Conservation (phyloP, 176 grass and related monocot species). For the Aechmea fasciata region DNA sequence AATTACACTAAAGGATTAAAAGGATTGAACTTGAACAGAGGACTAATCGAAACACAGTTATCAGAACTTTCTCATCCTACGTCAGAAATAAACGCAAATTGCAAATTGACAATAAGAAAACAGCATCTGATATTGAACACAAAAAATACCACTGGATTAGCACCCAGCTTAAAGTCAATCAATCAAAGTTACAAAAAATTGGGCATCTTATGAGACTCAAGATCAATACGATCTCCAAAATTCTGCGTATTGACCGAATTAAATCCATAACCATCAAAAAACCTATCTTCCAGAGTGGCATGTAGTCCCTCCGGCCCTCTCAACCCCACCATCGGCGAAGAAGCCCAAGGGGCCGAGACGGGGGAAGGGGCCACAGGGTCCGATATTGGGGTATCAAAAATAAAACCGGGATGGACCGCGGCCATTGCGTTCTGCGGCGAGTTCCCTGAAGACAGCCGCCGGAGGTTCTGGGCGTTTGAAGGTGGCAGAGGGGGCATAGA, state of each 20-base stretch:
- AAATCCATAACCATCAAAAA: conserved; percentile 40
- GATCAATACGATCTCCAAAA: conserved; percentile 21
- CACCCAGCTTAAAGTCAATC: too few relatives aligned
- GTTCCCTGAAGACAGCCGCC: conserved; percentile 14
- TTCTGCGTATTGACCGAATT: conserved; percentile 19
- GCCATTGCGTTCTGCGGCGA: conserved; percentile 20
- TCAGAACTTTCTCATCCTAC: too few relatives aligned
- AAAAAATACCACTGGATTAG: too few relatives aligned
- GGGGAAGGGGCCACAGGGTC: background rate
- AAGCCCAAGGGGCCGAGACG: conserved; percentile 27
- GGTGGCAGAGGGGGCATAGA: conserved; percentile 8
- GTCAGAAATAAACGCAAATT: too few relatives aligned
- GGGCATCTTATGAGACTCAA: conserved; percentile 13
- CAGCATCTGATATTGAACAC: too few relatives aligned
- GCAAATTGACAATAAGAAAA: too few relatives aligned
- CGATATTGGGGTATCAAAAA: too few relatives aligned
- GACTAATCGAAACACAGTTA: too few relatives aligned
- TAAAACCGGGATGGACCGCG: conserved; percentile 15
- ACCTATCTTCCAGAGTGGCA: conserved; percentile 8
- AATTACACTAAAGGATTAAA: too few relatives aligned
- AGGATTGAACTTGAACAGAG: too few relatives aligned
- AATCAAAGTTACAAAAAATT: conserved; percentile 29
- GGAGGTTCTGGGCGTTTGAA: conserved; percentile 36
- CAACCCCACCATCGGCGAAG: conserved; percentile 27
- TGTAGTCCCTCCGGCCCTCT: conserved; percentile 25